Evolutionary conservation across 1,284 basidiomycete genomes (phyloP), one percentile per base, ranked within the genome.

Genomic region (Cryptococcus sp.): DNA sequence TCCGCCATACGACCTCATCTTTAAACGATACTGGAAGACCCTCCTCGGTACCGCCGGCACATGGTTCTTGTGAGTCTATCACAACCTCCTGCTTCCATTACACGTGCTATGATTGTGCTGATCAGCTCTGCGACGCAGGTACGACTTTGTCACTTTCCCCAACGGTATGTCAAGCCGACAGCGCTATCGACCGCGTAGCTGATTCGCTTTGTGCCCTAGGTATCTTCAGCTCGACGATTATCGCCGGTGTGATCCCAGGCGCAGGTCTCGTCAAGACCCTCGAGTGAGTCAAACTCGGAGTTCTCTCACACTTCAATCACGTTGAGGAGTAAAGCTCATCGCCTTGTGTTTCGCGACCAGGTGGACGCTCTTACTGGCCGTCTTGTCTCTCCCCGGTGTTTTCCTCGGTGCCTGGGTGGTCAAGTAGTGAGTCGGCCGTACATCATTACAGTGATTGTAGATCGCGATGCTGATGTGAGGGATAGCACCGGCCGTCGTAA

Each of bases 61-160:
- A 47, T 89, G 88, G 87, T 89, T 88, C 75, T 79, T 88, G 49
- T 53, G 19, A 35, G 54, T 58, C 17, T 3, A 38, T 4, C 10
- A 4, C 10, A 4, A 19, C 47, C 40, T 3, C 31, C 42, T 20
- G n/a, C 42, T 23, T 51, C 5, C 3, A 42, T 22, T 13, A 27
- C n/a, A 16, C 20, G 41, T 8, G 22, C 17, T 7, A 45, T 19
- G 10, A 10, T 10, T 49, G 19, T 10, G 31, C 31, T 35, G 3
- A 35, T 35, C 31, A 35, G 8, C 22, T 19, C 19, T 23, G 17
- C 4, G 19, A 8, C 20, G 38, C 23, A 56, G 58, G 39, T 90
- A 88, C 70, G 88, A 89, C 74, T 88, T 88, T 57, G 86, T 89
- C 25, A 85, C 85, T 1, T 89, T 88, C 72, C 87, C 88, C 0